Evolutionary conservation across 108 stramenopile genomes (phyloP).

Genomic region (Fistulifera solaris): DNA sequence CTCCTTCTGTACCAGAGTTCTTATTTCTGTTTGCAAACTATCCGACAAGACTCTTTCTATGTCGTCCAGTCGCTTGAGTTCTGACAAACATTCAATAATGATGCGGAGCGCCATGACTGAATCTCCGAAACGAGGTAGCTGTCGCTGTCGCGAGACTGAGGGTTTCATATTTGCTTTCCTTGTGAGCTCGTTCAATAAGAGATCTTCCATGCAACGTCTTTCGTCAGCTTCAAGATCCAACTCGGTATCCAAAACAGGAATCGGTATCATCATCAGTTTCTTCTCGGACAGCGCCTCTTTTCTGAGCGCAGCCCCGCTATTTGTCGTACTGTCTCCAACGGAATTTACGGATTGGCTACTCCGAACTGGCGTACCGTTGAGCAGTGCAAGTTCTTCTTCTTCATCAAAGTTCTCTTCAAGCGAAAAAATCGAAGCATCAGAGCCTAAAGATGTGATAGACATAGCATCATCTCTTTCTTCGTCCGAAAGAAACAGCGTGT

Average conservation of each 20-base stretch:
- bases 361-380: background rate
- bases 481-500: background rate
- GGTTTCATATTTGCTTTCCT: background rate
- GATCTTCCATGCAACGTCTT: constrained; percentile 62
- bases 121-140: constrained; percentile 50
- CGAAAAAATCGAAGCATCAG: constrained; percentile 6
- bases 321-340: background rate
- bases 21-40: constrained; percentile 43
- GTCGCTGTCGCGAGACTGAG: background rate
- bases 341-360: background rate
- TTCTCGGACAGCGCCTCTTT: background rate
- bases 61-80: constrained; percentile 68
- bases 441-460: background rate
- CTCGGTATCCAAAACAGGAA: constrained; percentile 59
- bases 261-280: constrained; percentile 41
- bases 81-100: constrained; percentile 64
- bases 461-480: constrained; percentile 2
- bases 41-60: constrained; percentile 65
- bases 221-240: constrained; percentile 79
- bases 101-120: constrained; percentile 66
- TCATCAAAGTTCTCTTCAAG: constrained; percentile 5
- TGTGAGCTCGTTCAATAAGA: constrained; percentile 15
- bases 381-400: background rate
- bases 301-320: background rate
- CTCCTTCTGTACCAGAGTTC: constrained; percentile 55